These are phyloP conservation scores for Cyclotella distinguenda DNA, from an alignment of 108 stramenopile genomes.

Conservation along the genomic window DNA sequence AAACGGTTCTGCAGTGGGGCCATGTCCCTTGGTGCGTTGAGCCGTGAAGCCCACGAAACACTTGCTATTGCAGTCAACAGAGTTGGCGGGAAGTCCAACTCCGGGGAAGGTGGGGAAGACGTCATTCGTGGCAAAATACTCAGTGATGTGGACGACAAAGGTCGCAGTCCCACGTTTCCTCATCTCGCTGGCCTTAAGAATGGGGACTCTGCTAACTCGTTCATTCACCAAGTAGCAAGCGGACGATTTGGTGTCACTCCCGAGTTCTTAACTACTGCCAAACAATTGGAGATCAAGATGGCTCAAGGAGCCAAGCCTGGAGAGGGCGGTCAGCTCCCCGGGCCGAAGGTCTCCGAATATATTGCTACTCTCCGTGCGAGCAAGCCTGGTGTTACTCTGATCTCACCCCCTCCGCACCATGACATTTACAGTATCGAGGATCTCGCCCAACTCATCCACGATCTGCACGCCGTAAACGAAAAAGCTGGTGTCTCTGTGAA, in stretches of 20 bases:
- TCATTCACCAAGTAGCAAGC: conserved; percentile 91
- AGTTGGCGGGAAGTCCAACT: conserved; percentile 92
- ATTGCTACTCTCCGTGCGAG: conserved; percentile 88
- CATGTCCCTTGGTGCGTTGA: conserved; percentile 93
- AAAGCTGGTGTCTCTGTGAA: conserved; percentile 94
- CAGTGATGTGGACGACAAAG: conserved; percentile 79
- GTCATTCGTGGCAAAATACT: conserved; percentile 63
- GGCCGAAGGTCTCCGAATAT: conserved; percentile 91
- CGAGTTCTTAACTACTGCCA: conserved; percentile 89
- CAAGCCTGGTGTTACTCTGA: conserved; percentile 90
- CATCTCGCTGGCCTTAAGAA: conserved; percentile 87
- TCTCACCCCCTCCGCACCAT: conserved; percentile 96
- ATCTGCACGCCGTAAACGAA: conserved; percentile 91
- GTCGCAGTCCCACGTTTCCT: conserved; percentile 79
- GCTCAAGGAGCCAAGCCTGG: conserved; percentile 97
- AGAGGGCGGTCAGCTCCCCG: conserved; percentile 94
- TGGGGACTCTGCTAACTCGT: conserved; percentile 89
- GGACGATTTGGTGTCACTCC: conserved; percentile 95
- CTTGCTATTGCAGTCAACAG: conserved; percentile 94
- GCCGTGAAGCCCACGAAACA: conserved; percentile 93
- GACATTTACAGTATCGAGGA: conserved; percentile 97
- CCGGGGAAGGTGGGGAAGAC: conserved; percentile 95
- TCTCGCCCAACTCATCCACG: conserved; percentile 95
- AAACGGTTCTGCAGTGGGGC: conserved; percentile 92
- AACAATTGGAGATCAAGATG: conserved; percentile 95